phyloP scores from a whole-genome alignment of 2,329 filamentous ascomycete genomes.

The Cytospora piceicola region DNA sequence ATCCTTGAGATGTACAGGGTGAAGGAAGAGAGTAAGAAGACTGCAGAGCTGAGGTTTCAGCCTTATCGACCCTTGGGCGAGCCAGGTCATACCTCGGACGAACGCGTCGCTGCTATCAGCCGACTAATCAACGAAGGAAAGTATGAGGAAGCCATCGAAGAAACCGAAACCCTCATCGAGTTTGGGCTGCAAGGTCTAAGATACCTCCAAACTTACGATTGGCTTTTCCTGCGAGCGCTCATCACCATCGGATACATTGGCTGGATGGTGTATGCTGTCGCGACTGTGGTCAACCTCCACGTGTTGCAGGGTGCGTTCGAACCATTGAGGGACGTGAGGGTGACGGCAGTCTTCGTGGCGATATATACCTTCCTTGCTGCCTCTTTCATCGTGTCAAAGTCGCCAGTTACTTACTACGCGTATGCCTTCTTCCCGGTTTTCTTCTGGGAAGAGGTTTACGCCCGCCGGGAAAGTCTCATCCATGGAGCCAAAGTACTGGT shows the following conservation, averaged over 20 bases:
- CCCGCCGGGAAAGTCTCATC: constrained; percentile 69
- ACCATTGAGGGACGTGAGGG: constrained; percentile 63
- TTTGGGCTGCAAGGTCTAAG: constrained; percentile 80
- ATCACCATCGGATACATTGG: constrained; percentile 91
- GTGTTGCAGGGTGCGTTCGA: constrained; percentile 74
- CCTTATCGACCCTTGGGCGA: constrained; percentile 74
- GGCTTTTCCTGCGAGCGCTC: constrained; percentile 88
- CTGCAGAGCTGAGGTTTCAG: constrained; percentile 74
- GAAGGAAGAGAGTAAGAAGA: constrained; percentile 84
- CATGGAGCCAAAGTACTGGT: constrained; percentile 72
- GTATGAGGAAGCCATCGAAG: constrained; percentile 77
- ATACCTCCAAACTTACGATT: constrained; percentile 97
- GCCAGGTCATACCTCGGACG: constrained; percentile 63
- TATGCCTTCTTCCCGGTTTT: constrained; percentile 91
- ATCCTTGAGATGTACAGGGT: constrained; percentile 96
- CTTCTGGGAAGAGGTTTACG: constrained; percentile 96
- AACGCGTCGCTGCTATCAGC: constrained; percentile 70
- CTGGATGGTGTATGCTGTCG: constrained; percentile 92
- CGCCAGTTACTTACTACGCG: constrained; percentile 82
- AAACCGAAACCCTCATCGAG: constrained; percentile 76
- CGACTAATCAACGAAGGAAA: constrained; percentile 66
- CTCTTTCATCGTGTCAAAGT: constrained; percentile 77
- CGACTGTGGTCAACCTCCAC: constrained; percentile 85
- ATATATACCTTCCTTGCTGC: constrained; percentile 76
- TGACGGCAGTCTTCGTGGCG: constrained; percentile 72